Evolutionary conservation across 1,284 basidiomycete genomes (phyloP), one percentile per base, ranked within the genome.

Genomic region (Cutaneotrichosporon sp.): DNA sequence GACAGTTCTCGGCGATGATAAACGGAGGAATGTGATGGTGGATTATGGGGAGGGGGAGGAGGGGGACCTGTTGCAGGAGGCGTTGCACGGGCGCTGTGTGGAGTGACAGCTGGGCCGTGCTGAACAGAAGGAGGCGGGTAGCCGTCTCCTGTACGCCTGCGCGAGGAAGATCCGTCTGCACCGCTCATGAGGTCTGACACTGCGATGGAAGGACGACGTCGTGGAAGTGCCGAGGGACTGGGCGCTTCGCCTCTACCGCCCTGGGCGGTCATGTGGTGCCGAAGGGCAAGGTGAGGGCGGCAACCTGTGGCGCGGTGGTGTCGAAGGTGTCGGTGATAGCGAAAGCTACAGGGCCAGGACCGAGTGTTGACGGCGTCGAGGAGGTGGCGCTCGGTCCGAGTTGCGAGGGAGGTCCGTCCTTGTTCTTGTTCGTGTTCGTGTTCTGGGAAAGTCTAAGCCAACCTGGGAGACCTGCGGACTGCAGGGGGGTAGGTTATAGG

Each of bases 141-240:
- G 47, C 47, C 47, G 14, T 50, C 47, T 31, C 25, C 47, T 13
- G 47, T 18, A 50, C 25, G 47, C 47, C 47, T 50, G 27, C 45
- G 22, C 22, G 24, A 24, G 11, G 46, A 31, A 27, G 25, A 16
- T 50, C 47, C 47, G 24, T 50, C 47, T 18, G 16, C 38, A 18
- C 47, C 25, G 27, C 27, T 50, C 47, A 50, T 50, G 24, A 50
- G 47, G 25, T 50, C 47, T 29, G 47, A 50, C 24, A 50, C 47
- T 50, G 47, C 16, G 16, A 31, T 50, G 22, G 47, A 50, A 16
- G 27, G 47, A n/a, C 38, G 18, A 8, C 27, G 47, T 27, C 47
- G 25, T 16, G 13, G 47, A 31, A 13, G 47, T 14, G 47, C 18
- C 47, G 47, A 50, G 25, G 47, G 47, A 27, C 25, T 18, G 18